Conservation (phyloP, 2,329 filamentous ascomycete genomes). For the Claviceps arundinis region DNA sequence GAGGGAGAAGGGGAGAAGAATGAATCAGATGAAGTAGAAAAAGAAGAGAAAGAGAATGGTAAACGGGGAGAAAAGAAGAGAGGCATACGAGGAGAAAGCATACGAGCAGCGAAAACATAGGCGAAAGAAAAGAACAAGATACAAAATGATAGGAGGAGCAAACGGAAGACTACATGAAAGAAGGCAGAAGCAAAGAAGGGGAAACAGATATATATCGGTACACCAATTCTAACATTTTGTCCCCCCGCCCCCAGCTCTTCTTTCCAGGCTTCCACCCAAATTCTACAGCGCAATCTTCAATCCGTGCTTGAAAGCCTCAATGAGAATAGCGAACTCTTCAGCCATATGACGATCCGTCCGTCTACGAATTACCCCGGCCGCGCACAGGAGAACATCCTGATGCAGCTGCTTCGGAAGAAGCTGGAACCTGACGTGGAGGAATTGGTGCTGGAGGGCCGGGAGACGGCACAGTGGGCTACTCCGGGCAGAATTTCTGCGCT, state of each 20-base stretch:
- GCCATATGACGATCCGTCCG: conserved; percentile 59
- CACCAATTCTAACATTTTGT: not conserved
- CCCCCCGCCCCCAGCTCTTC: conserved; percentile 39
- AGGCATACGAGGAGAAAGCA: too few relatives aligned
- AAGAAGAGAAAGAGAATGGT: not conserved
- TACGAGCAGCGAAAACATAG: too few relatives aligned
- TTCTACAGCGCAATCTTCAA: conserved; percentile 57
- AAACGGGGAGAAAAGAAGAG: not conserved
- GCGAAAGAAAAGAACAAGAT: too few relatives aligned
- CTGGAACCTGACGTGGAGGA: conserved; percentile 66
- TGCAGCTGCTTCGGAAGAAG: conserved; percentile 68
- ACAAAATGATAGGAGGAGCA: too few relatives aligned
- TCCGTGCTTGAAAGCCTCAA: conserved; percentile 52
- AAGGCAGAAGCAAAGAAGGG: too few relatives aligned
- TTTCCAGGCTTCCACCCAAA: conserved; percentile 56
- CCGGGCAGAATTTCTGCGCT: conserved; percentile 32
- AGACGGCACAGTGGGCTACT: conserved; percentile 26
- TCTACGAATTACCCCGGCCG: conserved; percentile 61
- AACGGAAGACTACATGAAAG: too few relatives aligned
- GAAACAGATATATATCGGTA: too few relatives aligned
- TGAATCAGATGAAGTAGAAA: not conserved
- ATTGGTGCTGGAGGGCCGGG: conserved; percentile 52
- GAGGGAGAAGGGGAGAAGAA: not conserved
- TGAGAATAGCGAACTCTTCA: conserved; percentile 54
- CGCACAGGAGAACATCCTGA: conserved; percentile 51